phyloP scores from a whole-genome alignment of 331 rosid species.

The Saraca asoca region DNA sequence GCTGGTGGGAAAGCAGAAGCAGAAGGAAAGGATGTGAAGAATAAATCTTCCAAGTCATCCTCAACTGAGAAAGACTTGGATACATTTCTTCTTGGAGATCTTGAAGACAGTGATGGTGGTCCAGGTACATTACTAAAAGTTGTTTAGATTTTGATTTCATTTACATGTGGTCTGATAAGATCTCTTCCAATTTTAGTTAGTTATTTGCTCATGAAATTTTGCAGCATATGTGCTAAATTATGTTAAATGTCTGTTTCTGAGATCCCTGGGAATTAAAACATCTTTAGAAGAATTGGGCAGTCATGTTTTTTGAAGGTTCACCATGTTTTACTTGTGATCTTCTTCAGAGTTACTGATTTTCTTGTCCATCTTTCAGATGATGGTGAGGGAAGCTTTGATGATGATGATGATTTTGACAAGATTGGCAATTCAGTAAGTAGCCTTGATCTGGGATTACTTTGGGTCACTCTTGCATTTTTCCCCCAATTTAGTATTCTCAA shows the following conservation, averaged over 20 bases:
- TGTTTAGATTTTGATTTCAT: constrained; percentile 21
- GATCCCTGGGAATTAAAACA: constrained; percentile 9
- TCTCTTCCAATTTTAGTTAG: constrained; percentile 5
- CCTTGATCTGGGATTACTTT: constrained; percentile 12
- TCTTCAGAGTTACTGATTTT: constrained; percentile 14
- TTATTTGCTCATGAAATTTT: constrained; percentile 21
- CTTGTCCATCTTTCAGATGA: constrained; percentile 51
- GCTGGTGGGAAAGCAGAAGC: constrained; percentile 59
- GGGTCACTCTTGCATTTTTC: neutral
- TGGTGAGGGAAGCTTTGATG: constrained; percentile 71
- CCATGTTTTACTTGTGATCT: constrained; percentile 13
- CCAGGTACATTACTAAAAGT: constrained; percentile 52
- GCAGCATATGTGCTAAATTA: constrained; percentile 5
- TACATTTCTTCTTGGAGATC: constrained; percentile 95
- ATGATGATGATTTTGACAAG: constrained; percentile 84
- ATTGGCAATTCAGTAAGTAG: constrained; percentile 78
- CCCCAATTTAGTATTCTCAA: constrained; percentile 13
- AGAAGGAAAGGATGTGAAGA: constrained; percentile 51
- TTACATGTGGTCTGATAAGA: neutral
- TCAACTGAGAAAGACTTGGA: constrained; percentile 90
- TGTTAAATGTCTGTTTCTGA: neutral
- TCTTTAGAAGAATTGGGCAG: constrained; percentile 9
- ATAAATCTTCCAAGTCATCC: constrained; percentile 64
- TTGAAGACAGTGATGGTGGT: constrained; percentile 91
- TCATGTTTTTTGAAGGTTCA: constrained; percentile 18